Base-by-base conservation (phyloP, 169 alveolate genomes). In the Neospora caninum region DNA sequence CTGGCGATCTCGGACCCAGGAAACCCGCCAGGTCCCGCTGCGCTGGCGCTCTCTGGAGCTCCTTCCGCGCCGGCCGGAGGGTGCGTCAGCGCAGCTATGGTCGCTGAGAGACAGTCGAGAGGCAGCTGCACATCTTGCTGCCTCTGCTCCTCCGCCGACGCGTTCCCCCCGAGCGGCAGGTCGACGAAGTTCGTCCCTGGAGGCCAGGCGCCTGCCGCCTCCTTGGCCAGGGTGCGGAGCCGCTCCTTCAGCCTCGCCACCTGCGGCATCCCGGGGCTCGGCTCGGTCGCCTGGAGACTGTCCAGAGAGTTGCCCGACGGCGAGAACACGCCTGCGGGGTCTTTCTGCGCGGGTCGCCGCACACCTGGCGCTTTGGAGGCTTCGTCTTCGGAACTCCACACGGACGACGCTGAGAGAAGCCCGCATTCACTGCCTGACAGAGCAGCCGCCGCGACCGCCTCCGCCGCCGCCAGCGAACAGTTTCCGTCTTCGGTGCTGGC, bases 401-500 rank as follows among this genome's bases (percentile, higher is more conserved):
- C 1, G 31, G 73, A 9, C 7, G 73, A 64, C 31, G 73, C 73
- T 1, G 73, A 64, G 73, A 27, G n/a, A 9, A 27, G 31, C n/a
- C 1, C 73, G 73, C 73, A 64, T 6, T 64, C 73, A 29, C 73
- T 64, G 73, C 45, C 86, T 16, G 86, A 4, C 67, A 82, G 34
- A 0, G 89, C 69, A 82, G 53, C 89, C 31, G 88, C 43, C 22
- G 67, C 69, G n/a, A 36, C 89, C 4, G 89, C 89, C 34, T 38
- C 89, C 22, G 54, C 54, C 25, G 88, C 88, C 10, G 64, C n/a
- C 20, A 27, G 43, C 34, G 64, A 82, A 41, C 69, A 42, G 67
- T 27, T 42, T 49, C 36, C 36, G 22, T 38, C 89, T 9, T 18
- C 89, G 10, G 67, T 1, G 39, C n/a, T 38, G 7, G 88, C 88